Evolutionary conservation across 345 rosid species (phyloP).

Genomic region (Linum usitatissimum): DNA sequence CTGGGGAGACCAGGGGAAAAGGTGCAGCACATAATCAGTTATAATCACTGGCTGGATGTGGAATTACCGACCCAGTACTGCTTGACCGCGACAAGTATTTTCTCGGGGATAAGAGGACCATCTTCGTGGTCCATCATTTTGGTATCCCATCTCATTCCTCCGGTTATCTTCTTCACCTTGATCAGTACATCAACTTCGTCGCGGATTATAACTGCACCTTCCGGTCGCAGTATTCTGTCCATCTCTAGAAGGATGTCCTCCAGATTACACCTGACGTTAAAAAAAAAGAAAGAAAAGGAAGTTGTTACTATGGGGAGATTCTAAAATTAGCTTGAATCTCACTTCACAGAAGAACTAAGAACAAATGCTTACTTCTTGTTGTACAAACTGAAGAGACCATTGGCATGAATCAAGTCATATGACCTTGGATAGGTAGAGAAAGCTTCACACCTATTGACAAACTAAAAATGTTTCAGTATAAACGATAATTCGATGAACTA

Average conservation of each 20-base stretch:
- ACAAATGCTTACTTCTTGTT: slow-evolving; percentile 56
- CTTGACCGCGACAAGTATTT: slow-evolving; percentile 84
- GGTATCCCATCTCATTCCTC: slow-evolving; percentile 91
- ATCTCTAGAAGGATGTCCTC: slow-evolving; percentile 95
- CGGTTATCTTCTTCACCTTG: slow-evolving; percentile 61
- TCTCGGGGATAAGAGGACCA: slow-evolving; percentile 89
- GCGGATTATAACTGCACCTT: slow-evolving; percentile 83
- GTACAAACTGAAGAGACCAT: slow-evolving; percentile 76
- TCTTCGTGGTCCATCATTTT: slow-evolving; percentile 99
- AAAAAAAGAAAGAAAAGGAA: neutral
- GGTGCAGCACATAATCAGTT: neutral
- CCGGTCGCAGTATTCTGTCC: slow-evolving; percentile 95
- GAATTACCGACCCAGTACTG: slow-evolving; percentile 93
- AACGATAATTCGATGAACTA: neutral
- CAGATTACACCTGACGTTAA: slow-evolving; percentile 47
- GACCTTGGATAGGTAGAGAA: slow-evolving; percentile 99
- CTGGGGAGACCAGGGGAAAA: neutral
- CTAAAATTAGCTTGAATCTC: no score
- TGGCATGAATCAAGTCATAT: slow-evolving; percentile 84
- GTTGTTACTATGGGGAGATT: neutral
- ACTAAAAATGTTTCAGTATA: slow-evolving; percentile 3
- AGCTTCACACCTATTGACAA: slow-evolving; percentile 76
- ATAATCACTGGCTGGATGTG: slow-evolving; percentile 28
- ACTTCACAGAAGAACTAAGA: neutral
- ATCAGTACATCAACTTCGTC: slow-evolving; percentile 82